Base-by-base conservation (phyloP, 2,329 filamentous ascomycete species). In the Aspergillus unguis region DNA sequence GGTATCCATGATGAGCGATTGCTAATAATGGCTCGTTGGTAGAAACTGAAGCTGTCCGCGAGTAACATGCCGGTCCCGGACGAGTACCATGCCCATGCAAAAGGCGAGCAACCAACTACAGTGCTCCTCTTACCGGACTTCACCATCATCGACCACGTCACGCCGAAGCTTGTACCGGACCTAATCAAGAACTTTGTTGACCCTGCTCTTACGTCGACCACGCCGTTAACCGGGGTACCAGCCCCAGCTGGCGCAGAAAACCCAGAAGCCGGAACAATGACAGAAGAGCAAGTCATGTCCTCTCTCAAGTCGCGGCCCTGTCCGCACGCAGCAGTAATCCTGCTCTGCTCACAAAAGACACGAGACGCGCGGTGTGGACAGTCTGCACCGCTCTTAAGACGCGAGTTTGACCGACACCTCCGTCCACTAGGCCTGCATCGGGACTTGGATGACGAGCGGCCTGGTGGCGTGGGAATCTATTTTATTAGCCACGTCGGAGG, bases 401-500 rank as follows among this genome's bases (percentile, higher is more conserved):
- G 86, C 64, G 94, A 97, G 73, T 83, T 99, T 50, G 90, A 96
- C 76, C 83, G 92, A 1, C 90, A 96, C 68, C 80, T 97, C 33
- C 85, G 91, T 0, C 88, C 89, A 1, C 77, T 95, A 9, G 92
- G 91, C 0, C 75, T 99, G 23, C 92, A 87, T 70, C 85, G 94
- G 29, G 92, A 97, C 67, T 75, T 94, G 43, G 85, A 95, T 66
- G 94, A 99, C 69, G 85, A 91, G 70, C 77, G 94, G 53, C 90
- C 92, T 0, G 92, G 92, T 8, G 94, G 94, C 9, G 92, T 96
- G 5, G 92, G 90, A 0, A 89, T 99, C 59, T 96, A 96, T 75
- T 97, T 96, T 68, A 95, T 97, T 66, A 92, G 85, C 61, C 94
- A 99, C 67, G 91, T 96, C 2, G 94, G 94, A 28, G 94, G 94